Conservation (phyloP, 169 alveolate species). For the Plasmodium inui region DNA sequence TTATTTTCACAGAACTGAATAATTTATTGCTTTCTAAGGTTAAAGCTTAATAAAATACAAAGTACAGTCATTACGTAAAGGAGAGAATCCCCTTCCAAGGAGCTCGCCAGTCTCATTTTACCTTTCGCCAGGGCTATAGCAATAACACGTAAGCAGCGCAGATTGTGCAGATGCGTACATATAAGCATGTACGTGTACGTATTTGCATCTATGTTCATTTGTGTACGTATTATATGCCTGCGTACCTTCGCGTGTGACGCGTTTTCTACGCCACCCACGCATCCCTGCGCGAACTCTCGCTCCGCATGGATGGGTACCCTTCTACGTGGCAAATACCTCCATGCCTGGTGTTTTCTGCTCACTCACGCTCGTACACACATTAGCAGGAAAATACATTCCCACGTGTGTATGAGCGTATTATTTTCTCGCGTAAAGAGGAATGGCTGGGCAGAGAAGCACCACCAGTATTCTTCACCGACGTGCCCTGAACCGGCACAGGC, state of each 20-base stretch:
- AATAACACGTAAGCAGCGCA: slow-evolving; percentile 1
- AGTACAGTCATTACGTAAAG: not conserved
- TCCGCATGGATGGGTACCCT: not conserved
- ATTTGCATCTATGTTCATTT: not conserved
- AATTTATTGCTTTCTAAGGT: not conserved
- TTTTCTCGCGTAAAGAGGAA: not conserved
- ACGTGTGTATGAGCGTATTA: not conserved
- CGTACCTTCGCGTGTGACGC: not conserved
- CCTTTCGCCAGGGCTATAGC: not conserved
- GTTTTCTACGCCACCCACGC: not conserved
- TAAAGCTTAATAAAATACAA: not conserved
- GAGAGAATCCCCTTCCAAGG: slow-evolving; percentile 1
- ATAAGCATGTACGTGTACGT: not conserved
- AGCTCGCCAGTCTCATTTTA: slow-evolving; percentile 1
- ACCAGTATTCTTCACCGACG: not conserved
- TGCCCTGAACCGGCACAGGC: not conserved
- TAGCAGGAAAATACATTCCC: not conserved
- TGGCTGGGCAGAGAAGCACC: not conserved
- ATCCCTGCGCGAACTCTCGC: not conserved
- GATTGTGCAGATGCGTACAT: not conserved
- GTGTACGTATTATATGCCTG: not conserved
- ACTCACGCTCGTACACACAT: not conserved
- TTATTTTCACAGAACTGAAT: not conserved
- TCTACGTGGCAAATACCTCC: not conserved
- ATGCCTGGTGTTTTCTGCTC: not conserved